Base-by-base conservation (phyloP, 768 basidiomycete species). In the Pleurotus pulmonarius region DNA sequence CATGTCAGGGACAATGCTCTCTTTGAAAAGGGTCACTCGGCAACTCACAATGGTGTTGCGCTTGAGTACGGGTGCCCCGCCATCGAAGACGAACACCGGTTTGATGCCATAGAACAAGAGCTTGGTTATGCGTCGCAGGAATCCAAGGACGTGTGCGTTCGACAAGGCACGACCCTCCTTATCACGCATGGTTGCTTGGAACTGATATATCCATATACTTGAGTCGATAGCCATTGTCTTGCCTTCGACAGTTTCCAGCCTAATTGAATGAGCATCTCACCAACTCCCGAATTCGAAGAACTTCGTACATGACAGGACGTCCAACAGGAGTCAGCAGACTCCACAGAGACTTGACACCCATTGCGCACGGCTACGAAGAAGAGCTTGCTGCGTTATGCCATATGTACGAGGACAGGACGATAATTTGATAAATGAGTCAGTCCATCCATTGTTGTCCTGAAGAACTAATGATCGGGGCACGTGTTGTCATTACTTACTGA, bases 131-230 rank as follows among this genome's bases (percentile, higher is more conserved):
- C 97, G 83, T 26, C 96, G 81, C 44, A 92, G 73, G 70, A 92
- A 92, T 56, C 96, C 94, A 44, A 98, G 74, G 13, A 99, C 86
- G 72, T 98, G 97, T 1, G 96, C 95, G 65, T 98, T 98, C 52
- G 89, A 83, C 44, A 99, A 74, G 11, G 82, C 91, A 20, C 87
- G 85, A 24, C 97, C 97, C 57, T 98, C 94, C 66, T 94, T 98
- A 71, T 96, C 95, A 20, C 97, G 85, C 95, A 98, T 98, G 7
- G 97, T 98, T 18, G 96, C 95, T 73, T 98, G 96, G 66, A 99
- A 99, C 70, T 99, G 97, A 70, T 99, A 99, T 54, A 99, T 86
- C 97, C 97, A 99, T 60, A 99, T 98, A 62, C 94, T 97, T 3
- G 95, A 98, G 72, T 99, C 97, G 56, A 99, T 98, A 2, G 97